Evolutionary conservation across 345 rosid species (phyloP), one percentile per base, ranked within the genome.

Genomic region (Bruguiera gymnorhiza): DNA sequence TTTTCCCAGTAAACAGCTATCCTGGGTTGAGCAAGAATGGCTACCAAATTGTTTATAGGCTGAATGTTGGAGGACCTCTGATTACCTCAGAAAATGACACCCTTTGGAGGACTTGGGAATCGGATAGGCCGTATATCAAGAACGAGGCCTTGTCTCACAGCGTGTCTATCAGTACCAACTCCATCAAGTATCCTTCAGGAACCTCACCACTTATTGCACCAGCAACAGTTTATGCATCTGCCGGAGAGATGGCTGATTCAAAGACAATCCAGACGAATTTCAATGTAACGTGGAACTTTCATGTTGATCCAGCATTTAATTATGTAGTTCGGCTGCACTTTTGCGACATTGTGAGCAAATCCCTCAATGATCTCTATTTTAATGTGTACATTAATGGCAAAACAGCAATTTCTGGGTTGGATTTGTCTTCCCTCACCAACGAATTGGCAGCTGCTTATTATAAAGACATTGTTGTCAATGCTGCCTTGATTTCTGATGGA

Each of bases 291-390:
- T 76, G 76, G 80, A 39, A 3, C 3, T 76, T 76, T 39, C 56
- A 56, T 29, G 76, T 68, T 24, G 81, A 72, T 0, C 74, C 34
- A 23, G 71, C 74, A 23, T 77, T 73, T 36, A 39, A 55, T 48
- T 77, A 73, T 65, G 21, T 69, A 34, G 62, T 77, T 18, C 59
- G 73, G 69, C 15, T 77, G 73, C 80, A 73, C 69, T 67, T 76
- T 30, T 76, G 30, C 9, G 30, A 55, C 59, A 23, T 55, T 23
- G 30, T 55, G 59, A 55, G 59, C 59, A 23, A 55, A 55, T 55
- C 59, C 59, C 59, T 23, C 18, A 55, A 55, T 55, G 30, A 55
- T 23, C 59, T 55, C 59, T 55, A 55, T 11, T 55, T 55, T 26
- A 55, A 55, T 23, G 59, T 23, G 30, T 67, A 67, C 62, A 67